Evolutionary conservation across 768 basidiomycete genomes (phyloP).

Genomic region (Mycena vitilis): DNA sequence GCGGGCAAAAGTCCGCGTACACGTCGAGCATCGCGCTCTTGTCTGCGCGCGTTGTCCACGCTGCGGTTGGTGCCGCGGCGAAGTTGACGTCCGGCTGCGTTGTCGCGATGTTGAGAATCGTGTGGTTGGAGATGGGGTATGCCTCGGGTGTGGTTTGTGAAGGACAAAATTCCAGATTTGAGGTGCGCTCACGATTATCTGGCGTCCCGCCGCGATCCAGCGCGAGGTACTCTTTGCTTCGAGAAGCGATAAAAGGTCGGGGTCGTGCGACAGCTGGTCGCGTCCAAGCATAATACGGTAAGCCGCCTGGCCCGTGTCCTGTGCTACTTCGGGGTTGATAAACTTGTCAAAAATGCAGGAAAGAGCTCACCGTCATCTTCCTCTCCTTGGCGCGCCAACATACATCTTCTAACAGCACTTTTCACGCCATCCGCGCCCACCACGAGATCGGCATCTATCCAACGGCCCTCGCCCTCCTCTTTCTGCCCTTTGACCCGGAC

Average conservation of each 20-base stretch:
- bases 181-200: slow-evolving; percentile 43
- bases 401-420: slow-evolving; percentile 43
- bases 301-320: slow-evolving; percentile 51
- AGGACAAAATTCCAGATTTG: no score
- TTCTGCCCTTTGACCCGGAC: slow-evolving; percentile 11
- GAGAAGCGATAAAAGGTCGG: slow-evolving; percentile 48
- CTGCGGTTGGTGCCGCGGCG: slow-evolving; percentile 43
- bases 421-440: slow-evolving; percentile 54
- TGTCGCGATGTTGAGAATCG: slow-evolving; percentile 51
- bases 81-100: slow-evolving; percentile 51
- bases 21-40: slow-evolving; percentile 48
- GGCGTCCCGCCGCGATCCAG: slow-evolving; percentile 51
- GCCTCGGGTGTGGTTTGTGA: slow-evolving; percentile 19
- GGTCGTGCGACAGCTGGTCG: slow-evolving; percentile 44
- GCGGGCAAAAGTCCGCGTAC: slow-evolving; percentile 49
- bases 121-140: slow-evolving; percentile 50
- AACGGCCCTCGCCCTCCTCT: slow-evolving; percentile 30
- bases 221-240: slow-evolving; percentile 44
- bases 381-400: slow-evolving; percentile 46
- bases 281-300: slow-evolving; percentile 51
- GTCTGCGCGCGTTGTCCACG: slow-evolving; percentile 48
- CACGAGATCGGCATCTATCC: slow-evolving; percentile 48
- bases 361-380: slow-evolving; percentile 31
- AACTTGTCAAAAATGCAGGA: not conserved
- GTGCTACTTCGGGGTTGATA: slow-evolving; percentile 29